Conservation (phyloP, 257 asterid genomes). For the Solanum ossicruentum region DNA sequence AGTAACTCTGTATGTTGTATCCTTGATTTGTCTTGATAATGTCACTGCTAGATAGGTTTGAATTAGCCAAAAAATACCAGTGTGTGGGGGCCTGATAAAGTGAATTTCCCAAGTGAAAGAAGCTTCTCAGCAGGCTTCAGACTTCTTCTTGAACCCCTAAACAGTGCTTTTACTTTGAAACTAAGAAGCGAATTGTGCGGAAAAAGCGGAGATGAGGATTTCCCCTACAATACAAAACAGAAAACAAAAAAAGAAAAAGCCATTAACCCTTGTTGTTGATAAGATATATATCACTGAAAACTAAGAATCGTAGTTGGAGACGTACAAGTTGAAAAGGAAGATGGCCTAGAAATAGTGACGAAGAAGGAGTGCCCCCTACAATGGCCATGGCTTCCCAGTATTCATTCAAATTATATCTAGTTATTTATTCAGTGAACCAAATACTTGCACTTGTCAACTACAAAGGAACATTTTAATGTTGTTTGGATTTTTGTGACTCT, state of each 20-base stretch:
- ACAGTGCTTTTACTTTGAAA: conserved; percentile 43
- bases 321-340: conserved; percentile 27
- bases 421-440: too few relatives aligned
- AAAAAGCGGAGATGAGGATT: conserved; percentile 10
- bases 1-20: neutral
- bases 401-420: too few relatives aligned
- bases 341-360: conserved; percentile 54
- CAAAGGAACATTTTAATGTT: too few relatives aligned
- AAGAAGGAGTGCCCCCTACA: conserved; percentile 42
- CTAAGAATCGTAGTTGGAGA: neutral
- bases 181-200: conserved; percentile 10
- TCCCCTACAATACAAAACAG: conserved; percentile 23
- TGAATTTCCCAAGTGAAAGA: conserved; percentile 56
- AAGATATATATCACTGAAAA: neutral
- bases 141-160: conserved; percentile 74
- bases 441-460: too few relatives aligned
- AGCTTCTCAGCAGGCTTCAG: conserved; percentile 39
- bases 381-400: neutral
- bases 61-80: conserved; percentile 30
- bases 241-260: neutral
- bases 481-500: too few relatives aligned
- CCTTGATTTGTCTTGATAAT: neutral
- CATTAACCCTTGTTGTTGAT: neutral
- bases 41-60: neutral
- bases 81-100: conserved; percentile 24